Evolutionary conservation across 345 rosid species (phyloP).

Genomic region (Microthlaspi erraticum): DNA sequence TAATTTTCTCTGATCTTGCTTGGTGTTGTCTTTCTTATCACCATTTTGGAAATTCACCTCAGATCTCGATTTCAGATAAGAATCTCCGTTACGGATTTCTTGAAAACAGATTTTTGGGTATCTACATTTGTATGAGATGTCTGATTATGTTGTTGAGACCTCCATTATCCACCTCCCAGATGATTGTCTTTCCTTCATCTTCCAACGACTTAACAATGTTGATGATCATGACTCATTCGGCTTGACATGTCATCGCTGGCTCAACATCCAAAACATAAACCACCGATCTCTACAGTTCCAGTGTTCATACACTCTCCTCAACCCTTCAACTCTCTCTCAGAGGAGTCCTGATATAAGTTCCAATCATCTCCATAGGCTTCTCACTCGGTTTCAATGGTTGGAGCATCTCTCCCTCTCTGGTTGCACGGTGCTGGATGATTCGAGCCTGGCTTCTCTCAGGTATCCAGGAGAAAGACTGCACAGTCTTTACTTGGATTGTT

Average conservation of each 20-base stretch:
- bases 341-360: slow-evolving; percentile 42
- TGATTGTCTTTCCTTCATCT: slow-evolving; percentile 75
- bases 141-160: slow-evolving; percentile 35
- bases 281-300: slow-evolving; percentile 61
- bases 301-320: slow-evolving; percentile 52
- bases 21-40: not conserved
- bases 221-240: slow-evolving; percentile 76
- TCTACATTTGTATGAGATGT: too few relatives aligned
- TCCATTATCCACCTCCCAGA: slow-evolving; percentile 64
- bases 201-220: slow-evolving; percentile 51
- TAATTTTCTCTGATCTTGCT: slow-evolving; percentile 8
- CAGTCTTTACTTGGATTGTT: slow-evolving; percentile 64
- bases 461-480: slow-evolving; percentile 56
- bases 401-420: slow-evolving; percentile 66
- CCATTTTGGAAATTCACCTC: slow-evolving; percentile 1
- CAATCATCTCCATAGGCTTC: slow-evolving; percentile 61
- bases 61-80: slow-evolving; percentile 56
- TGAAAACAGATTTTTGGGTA: slow-evolving; percentile 54
- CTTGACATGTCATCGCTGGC: slow-evolving; percentile 71
- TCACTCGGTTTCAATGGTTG: slow-evolving; percentile 67
- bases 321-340: slow-evolving; percentile 47
- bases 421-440: slow-evolving; percentile 64
- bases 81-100: slow-evolving; percentile 65
- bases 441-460: slow-evolving; percentile 53
- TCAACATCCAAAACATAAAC: slow-evolving; percentile 60